Evolutionary conservation across 257 asterid genomes (phyloP), one percentile per base, ranked within the genome.

Genomic region (Echites panduratus): DNA sequence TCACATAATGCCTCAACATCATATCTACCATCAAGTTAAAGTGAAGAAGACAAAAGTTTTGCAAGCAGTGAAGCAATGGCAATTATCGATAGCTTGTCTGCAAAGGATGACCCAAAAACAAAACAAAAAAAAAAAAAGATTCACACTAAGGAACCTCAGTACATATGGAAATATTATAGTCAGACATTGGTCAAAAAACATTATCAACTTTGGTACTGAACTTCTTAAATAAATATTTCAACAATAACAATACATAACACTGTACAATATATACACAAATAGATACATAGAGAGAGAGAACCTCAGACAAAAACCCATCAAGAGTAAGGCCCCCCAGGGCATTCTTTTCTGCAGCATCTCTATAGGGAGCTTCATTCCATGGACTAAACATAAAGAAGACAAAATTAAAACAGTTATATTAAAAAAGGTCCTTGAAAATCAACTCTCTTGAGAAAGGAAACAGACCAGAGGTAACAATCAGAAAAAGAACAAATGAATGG

Each of bases 261-360:
- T 32, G 38, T 32, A 32, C 38, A 32, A 32, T 32, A 32, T 32
- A 32, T 32, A 32, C 38, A 32, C 38, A 32, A 1, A 32, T 32
- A 32, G 38, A 32, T 3, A 32, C 38, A 7, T 19, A 70, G 45
- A 70, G 35, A 35, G 64, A 40, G 20, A 54, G 61, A 44, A 95
- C 99, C 97, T 85, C 81, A 6, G 98, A 89, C 68, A 95, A 81
- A 81, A 95, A 95, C 47, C 92, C 93, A 83, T 91, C 96, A 35
- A 88, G 78, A 59, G 97, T 82, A 66, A 95, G 85, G 72, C 97
- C 95, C 66, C 96, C 96, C 72, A 91, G 89, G 70, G 93, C 96
- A 62, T 91, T 89, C 86, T 82, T 95, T 81, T 89, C 91, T 2
- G 90, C 93, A 53, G 97, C 95, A 59, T 92, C 91, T 79, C 77